phyloP scores from a whole-genome alignment of 176 grass and related monocot genomes.

The Phoenix roebelenii region DNA sequence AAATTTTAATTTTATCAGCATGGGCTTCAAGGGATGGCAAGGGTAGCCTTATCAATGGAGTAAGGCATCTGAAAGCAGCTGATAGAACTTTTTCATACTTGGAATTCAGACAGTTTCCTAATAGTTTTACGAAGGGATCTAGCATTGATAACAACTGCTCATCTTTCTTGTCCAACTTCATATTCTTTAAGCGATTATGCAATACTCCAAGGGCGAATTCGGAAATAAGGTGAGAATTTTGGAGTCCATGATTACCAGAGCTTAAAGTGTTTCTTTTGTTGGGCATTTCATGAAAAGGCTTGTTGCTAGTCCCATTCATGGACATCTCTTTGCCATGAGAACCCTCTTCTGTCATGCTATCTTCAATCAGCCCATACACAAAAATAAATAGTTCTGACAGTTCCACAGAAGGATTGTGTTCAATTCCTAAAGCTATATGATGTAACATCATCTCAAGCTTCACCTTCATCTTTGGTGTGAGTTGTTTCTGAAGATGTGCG shows the following conservation, averaged over 20 bases:
- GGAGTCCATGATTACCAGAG: constrained; percentile 13
- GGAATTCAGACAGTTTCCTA: constrained; percentile 64
- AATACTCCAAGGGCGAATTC: constrained; percentile 75
- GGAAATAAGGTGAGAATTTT: constrained; percentile 61
- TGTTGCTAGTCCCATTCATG: constrained; percentile 14
- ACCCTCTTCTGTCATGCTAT: constrained; percentile 28
- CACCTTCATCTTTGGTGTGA: constrained; percentile 61
- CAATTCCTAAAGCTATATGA: constrained; percentile 73
- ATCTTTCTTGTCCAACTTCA: constrained; percentile 61
- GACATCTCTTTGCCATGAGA: constrained; percentile 32
- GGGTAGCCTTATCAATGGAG: constrained; percentile 64
- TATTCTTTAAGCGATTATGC: constrained; percentile 61
- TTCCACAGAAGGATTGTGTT: constrained; percentile 72
- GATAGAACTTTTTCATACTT: constrained; percentile 79
- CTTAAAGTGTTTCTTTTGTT: constrained; percentile 19
- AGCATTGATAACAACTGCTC: constrained; percentile 61
- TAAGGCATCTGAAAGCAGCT: constrained; percentile 66
- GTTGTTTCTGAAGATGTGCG: constrained; percentile 50
- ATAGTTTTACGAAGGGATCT: constrained; percentile 73
- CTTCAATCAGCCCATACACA: constrained; percentile 67
- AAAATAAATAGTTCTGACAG: constrained; percentile 58
- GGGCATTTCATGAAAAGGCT: constrained; percentile 21
- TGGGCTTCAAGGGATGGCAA: constrained; percentile 67
- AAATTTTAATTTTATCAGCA: constrained; percentile 59
- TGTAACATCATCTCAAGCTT: constrained; percentile 71